phyloP scores from a whole-genome alignment of 305 asterid species.

The Fraxinus sp. region DNA sequence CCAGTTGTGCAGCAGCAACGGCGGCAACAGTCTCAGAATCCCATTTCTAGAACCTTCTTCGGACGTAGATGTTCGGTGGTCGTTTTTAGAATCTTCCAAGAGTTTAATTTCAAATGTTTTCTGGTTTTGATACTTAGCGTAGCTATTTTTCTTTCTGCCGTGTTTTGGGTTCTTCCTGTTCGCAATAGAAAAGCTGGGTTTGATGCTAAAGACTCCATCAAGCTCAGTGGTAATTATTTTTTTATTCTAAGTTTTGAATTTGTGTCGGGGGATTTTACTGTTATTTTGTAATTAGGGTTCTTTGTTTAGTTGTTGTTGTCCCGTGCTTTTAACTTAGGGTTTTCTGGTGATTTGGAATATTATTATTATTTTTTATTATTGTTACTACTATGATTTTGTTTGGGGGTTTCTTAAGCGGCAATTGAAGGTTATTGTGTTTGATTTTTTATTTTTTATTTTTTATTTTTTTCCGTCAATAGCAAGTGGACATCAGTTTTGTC shows the following conservation, averaged over 20 bases:
- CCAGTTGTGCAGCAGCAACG: conserved; percentile 37
- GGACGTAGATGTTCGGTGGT: conserved; percentile 31
- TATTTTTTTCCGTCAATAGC: not conserved
- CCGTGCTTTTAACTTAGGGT: not conserved
- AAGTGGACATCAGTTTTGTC: not conserved
- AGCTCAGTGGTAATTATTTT: conserved; percentile 29
- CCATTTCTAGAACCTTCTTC: conserved; percentile 22
- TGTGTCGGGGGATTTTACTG: not conserved
- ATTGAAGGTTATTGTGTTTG: not conserved
- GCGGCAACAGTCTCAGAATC: conserved; percentile 23
- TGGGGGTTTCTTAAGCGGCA: not conserved
- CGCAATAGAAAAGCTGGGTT: conserved; percentile 24
- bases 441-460: too few relatives aligned
- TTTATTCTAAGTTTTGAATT: not conserved
- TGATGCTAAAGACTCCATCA: conserved; percentile 39
- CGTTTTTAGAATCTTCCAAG: conserved; percentile 23
- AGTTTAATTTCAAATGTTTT: conserved; percentile 39
- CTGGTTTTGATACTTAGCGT: conserved; percentile 32
- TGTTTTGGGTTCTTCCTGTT: conserved; percentile 38
- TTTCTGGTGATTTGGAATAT: not conserved
- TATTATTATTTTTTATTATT: not conserved
- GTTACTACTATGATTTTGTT: not conserved
- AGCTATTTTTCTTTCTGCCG: conserved; percentile 31
- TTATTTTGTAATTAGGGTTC: not conserved
- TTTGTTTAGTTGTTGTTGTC: not conserved